Evolutionary conservation across 2,329 filamentous ascomycete genomes (phyloP).

Genomic region (Colletotrichum chrysophilum): DNA sequence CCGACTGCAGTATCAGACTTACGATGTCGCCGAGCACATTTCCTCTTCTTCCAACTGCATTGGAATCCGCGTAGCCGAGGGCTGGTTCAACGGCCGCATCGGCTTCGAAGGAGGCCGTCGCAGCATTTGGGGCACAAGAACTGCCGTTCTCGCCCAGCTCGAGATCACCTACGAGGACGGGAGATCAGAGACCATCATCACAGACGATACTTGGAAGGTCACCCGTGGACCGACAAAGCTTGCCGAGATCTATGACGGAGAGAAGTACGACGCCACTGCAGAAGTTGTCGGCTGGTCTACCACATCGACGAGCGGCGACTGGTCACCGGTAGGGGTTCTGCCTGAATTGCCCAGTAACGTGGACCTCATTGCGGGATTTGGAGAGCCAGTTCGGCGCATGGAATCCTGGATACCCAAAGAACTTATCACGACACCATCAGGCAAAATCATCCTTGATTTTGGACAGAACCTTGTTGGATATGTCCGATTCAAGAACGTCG

Average conservation of each 20-base stretch:
- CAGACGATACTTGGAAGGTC: background rate
- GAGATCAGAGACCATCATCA: background rate
- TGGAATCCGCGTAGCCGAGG: constrained; percentile 47
- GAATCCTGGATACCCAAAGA: constrained; percentile 30
- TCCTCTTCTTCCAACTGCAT: constrained; percentile 36
- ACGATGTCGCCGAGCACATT: constrained; percentile 51
- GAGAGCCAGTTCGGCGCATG: constrained; percentile 21
- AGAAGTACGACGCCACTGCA: constrained; percentile 15
- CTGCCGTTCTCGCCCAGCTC: background rate
- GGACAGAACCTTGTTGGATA: constrained; percentile 49
- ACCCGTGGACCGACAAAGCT: background rate
- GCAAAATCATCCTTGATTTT: constrained; percentile 46
- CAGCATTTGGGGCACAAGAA: constrained; percentile 28
- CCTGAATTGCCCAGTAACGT: background rate
- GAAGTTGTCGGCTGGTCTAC: constrained; percentile 2
- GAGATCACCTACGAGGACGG: constrained; percentile 6
- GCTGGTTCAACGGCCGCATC: constrained; percentile 45
- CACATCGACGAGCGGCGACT: background rate
- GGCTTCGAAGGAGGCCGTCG: constrained; percentile 18
- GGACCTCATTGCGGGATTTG: background rate
- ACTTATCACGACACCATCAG: constrained; percentile 33
- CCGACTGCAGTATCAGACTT: constrained; percentile 57
- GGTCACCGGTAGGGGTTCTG: background rate
- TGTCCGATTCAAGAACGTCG: constrained; percentile 28
- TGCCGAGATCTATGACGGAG: constrained; percentile 22